A percentile compares a stretch with the other conserved stretches of the same genome.
These are phyloP conservation scores for Debaryomyces nepalensis DNA, from an alignment of 1,139 yeast genomes.

Conservation along the genomic window DNA sequence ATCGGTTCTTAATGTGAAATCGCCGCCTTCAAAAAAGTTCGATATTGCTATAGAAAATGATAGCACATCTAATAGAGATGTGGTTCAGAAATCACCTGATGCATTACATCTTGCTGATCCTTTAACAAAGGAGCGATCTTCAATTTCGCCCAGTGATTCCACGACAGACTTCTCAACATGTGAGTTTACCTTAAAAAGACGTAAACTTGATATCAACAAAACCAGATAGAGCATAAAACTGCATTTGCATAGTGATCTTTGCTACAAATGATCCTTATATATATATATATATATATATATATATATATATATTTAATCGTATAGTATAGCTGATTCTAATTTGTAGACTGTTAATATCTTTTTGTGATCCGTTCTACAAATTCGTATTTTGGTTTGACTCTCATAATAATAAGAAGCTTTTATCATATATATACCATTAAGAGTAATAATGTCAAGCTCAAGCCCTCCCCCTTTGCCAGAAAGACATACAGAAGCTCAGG, in stretches of 20 bases:
- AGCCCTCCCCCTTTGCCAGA: slow-evolving; percentile 12
- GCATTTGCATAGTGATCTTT: slow-evolving; percentile 5
- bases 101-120: too few relatives aligned
- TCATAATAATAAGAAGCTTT: neutral
- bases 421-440: neutral
- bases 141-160: too few relatives aligned
- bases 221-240: neutral
- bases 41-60: neutral
- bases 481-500: neutral
- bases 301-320: slow-evolving; percentile 2
- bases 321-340: neutral
- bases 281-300: neutral
- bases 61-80: too few relatives aligned
- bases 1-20: too few relatives aligned
- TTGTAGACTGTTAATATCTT: neutral
- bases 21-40: too few relatives aligned
- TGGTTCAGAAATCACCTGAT: too few relatives aligned
- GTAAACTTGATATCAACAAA: slow-evolving; percentile 6
- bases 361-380: slow-evolving; percentile 6
- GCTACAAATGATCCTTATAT: too few relatives aligned
- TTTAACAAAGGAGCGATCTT: too few relatives aligned
- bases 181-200: slow-evolving; percentile 8
- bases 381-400: neutral
- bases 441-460: neutral
- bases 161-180: neutral